A percentile compares a stretch with the other conserved stretches of the same genome.
These are phyloP conservation scores for Sporothrix euskadiensis DNA, from an alignment of 2,329 filamentous ascomycete species.

Conservation along the genomic window DNA sequence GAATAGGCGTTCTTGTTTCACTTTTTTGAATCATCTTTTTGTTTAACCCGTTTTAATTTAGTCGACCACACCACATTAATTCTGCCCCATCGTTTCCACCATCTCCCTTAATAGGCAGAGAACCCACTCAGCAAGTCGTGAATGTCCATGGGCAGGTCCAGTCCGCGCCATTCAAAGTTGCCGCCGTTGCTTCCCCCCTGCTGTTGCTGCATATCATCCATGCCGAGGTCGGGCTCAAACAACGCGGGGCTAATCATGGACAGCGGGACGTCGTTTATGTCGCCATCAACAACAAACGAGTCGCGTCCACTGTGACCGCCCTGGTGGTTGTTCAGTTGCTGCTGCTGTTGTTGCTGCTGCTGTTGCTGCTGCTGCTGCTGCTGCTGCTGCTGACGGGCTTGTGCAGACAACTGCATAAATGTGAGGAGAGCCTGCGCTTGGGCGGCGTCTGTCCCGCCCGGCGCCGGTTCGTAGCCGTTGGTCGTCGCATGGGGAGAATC, in stretches of 20 bases:
- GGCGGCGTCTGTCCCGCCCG: neutral
- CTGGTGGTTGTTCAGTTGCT: neutral
- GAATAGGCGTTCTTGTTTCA: neutral
- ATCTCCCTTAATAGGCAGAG: neutral
- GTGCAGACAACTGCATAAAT: neutral
- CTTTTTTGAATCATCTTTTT: neutral
- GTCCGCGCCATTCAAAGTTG: constrained; percentile 5
- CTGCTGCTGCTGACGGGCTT: neutral
- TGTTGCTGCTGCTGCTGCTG: no score
- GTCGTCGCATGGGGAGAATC: neutral
- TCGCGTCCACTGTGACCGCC: neutral
- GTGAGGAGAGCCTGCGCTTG: neutral
- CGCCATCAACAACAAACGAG: neutral
- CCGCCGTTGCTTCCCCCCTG: neutral
- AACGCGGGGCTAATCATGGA: neutral
- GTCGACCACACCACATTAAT: no score
- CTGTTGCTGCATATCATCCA: constrained; percentile 11
- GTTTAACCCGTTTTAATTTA: no score
- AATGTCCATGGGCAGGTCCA: constrained; percentile 24
- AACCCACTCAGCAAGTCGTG: constrained; percentile 18
- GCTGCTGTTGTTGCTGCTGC: no score
- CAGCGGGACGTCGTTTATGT: neutral
- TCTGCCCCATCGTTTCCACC: no score
- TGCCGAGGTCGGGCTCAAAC: neutral
- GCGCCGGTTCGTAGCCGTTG: neutral